A percentile compares a stretch with the other conserved stretches of the same genome.
Conservation (phyloP, 805 yeast species). For the Yamadazyma kitorensis region DNA sequence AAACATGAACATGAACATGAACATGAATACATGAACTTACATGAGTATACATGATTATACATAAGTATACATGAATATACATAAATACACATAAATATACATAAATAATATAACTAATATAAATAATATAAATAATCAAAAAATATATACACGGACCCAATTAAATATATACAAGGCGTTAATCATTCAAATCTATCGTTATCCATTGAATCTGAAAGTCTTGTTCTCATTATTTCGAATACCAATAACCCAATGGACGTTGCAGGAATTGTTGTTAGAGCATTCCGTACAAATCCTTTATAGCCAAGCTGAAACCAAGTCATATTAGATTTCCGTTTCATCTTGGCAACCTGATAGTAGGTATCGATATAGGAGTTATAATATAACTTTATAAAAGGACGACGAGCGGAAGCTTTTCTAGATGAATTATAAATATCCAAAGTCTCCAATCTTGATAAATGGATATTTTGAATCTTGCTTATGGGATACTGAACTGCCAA, state of each 20-base stretch:
- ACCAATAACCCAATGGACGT: slow-evolving; percentile 83
- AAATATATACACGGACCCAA: slow-evolving; percentile 7
- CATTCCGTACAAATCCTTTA: slow-evolving; percentile 71
- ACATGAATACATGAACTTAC: too few species aligned
- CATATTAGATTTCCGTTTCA: slow-evolving; percentile 52
- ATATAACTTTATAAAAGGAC: slow-evolving; percentile 50
- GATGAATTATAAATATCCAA: slow-evolving; percentile 58
- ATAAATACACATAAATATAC: too few species aligned
- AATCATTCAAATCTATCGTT: slow-evolving; percentile 5
- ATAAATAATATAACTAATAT: background rate
- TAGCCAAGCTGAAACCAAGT: slow-evolving; percentile 69
- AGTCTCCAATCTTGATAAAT: slow-evolving; percentile 75
- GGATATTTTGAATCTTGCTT: slow-evolving; percentile 73
- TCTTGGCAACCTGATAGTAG: slow-evolving; percentile 52
- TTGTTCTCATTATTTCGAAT: slow-evolving; percentile 73
- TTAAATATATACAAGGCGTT: background rate
- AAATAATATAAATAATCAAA: slow-evolving; percentile 1
- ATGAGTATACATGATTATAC: too few species aligned
- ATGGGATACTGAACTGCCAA: slow-evolving; percentile 83
- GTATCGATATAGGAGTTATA: slow-evolving; percentile 78
- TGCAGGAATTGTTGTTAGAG: slow-evolving; percentile 78
- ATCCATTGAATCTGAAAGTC: slow-evolving; percentile 28
- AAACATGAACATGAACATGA: too few species aligned
- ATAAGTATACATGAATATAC: too few species aligned
- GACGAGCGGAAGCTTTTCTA: slow-evolving; percentile 17